Evolutionary conservation across 352 stramenopile genomes (phyloP).

Genomic region (Phytophthora cactorum): DNA sequence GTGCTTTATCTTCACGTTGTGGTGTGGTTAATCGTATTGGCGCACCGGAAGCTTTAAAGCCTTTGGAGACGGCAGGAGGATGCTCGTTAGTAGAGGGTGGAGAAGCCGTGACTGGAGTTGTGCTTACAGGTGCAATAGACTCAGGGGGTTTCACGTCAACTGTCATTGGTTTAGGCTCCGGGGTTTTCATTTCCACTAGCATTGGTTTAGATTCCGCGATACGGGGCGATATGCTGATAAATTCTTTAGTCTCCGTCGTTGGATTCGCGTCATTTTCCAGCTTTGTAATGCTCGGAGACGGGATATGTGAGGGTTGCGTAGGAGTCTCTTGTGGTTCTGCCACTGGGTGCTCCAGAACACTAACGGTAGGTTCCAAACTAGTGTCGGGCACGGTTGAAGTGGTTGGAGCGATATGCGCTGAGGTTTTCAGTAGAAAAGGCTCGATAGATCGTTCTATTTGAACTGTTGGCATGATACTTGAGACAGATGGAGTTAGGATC

Average conservation of each 20-base stretch:
- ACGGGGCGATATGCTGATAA: background rate
- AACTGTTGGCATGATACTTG: constrained; percentile 28
- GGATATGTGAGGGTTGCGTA: background rate
- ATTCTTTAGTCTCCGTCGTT: background rate
- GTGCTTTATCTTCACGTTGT: constrained; percentile 1
- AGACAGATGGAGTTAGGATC: constrained; percentile 15
- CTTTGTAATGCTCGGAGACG: background rate
- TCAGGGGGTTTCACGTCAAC: background rate
- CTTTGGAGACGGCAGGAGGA: background rate
- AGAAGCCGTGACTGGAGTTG: background rate
- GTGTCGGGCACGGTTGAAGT: background rate
- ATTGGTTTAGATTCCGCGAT: background rate
- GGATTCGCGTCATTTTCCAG: background rate
- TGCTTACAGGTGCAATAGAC: background rate
- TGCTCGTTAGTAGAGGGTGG: background rate
- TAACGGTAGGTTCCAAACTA: background rate
- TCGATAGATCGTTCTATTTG: constrained; percentile 21
- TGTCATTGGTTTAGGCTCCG: background rate
- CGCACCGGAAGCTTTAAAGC: background rate
- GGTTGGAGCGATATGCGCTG: background rate
- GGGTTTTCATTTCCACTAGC: background rate
- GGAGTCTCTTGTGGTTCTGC: background rate
- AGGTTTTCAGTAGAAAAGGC: constrained; percentile 19
- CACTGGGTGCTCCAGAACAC: background rate
- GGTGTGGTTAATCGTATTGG: constrained; percentile 1